Base-by-base conservation (phyloP, 306 rosid genomes). In the Adenanthera pavonina region DNA sequence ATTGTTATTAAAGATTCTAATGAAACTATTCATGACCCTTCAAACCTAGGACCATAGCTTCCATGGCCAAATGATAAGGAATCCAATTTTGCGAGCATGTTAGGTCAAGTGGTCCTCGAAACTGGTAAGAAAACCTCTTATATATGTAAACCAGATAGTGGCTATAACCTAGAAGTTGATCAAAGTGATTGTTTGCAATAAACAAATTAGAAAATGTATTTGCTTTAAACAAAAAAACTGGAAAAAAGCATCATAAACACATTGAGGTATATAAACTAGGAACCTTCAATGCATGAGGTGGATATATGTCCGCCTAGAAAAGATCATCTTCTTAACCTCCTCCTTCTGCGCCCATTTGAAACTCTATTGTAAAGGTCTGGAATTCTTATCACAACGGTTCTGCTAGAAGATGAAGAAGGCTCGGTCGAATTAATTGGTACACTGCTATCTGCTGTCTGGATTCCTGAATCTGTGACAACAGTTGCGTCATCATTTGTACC, bases 291-390 rank as follows among this genome's bases (percentile, higher is more conserved):
- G 75, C 79, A 72, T 79, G 53, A 68, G 71, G 64, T 67, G 67
- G n/a, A 77, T 61, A 47, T 10, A 43, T 57, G 20, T 57, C 48
- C 66, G 81, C 14, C 66, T 53, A 61, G 49, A 48, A 70, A 78
- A 46, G 49, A 47, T 38, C 74, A 72, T 88, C 85, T 92, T 85
- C 92, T 86, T 59, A 90, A 46, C 92, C 95, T 87, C 65, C 97
- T 88, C 81, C 95, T 86, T 68, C 92, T 89, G 35, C 69, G 62
- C 75, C 76, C 89, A 75, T 70, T 88, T 78, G 84, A 77, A 87
- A 12, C 61, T 52, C 70, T 84, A 46, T 13, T 20, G 40, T 46
- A 10, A 68, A 40, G 48, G 40, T 46, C 54, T 20, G 74, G 38
- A 69, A 46, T n/a, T 77, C 82, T 75, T 66, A 83, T 75, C 60